Evolutionary conservation across 352 stramenopile species (phyloP).

Genomic region (Phytopythium montanum): DNA sequence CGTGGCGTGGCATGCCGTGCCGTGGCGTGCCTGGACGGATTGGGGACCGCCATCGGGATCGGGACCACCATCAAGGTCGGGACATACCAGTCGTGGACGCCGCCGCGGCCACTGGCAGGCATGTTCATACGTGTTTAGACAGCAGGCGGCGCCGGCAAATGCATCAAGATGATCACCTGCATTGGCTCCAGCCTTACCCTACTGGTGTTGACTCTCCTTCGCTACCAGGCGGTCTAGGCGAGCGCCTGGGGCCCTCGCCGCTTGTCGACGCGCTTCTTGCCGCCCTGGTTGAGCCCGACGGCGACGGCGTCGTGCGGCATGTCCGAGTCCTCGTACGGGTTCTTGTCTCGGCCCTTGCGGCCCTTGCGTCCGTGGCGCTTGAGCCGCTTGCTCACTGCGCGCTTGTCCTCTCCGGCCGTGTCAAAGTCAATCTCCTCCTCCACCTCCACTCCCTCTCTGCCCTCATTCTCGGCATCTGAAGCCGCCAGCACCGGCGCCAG

Average conservation of each 20-base stretch:
- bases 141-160: conserved; percentile 1
- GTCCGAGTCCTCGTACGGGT: conserved; percentile 94
- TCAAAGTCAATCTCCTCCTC: conserved; percentile 67
- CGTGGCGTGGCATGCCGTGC: background rate
- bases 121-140: conserved; percentile 3
- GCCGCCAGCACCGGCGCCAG: conserved; percentile 12
- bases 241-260: conserved; percentile 6
- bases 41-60: no score
- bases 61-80: no score
- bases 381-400: conserved; percentile 67
- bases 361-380: conserved; percentile 97
- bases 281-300: conserved; percentile 67
- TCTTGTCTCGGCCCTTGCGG: conserved; percentile 95
- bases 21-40: no score
- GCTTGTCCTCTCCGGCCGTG: conserved; percentile 66
- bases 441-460: conserved; percentile 11
- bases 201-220: no score
- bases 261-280: conserved; percentile 59
- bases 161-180: background rate
- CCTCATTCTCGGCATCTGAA: conserved; percentile 14
- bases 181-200: no score
- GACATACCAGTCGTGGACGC: no score
- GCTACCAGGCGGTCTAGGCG: background rate
- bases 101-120: background rate
- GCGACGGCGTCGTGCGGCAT: conserved; percentile 38